Evolutionary conservation across 1,139 yeast species (phyloP).

Genomic region (Candida sanyaensis): DNA sequence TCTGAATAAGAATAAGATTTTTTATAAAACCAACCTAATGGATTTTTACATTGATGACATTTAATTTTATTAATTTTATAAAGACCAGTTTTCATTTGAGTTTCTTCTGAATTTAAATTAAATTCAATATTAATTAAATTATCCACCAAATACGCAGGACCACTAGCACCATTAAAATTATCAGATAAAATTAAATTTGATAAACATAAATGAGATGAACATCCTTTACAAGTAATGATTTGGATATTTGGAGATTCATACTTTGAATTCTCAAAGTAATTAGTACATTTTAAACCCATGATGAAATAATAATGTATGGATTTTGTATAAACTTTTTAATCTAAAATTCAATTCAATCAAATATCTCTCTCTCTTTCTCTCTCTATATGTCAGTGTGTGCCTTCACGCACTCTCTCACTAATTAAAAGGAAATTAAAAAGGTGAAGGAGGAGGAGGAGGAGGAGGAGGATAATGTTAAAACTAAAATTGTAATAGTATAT

Average conservation of each 20-base stretch:
- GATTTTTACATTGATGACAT: constrained; percentile 65
- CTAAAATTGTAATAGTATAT: no score
- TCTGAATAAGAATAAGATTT: constrained; percentile 57
- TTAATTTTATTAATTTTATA: constrained; percentile 64
- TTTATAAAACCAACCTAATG: constrained; percentile 80
- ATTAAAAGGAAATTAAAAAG: not conserved
- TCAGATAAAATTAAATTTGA: constrained; percentile 48
- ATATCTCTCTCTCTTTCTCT: no score
- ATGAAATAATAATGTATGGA: not conserved
- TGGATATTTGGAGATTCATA: constrained; percentile 38
- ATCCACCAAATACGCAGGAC: constrained; percentile 55
- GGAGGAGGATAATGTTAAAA: not conserved
- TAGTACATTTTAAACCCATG: constrained; percentile 43
- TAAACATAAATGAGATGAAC: constrained; percentile 56
- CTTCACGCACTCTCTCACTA: no score
- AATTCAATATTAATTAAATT: constrained; percentile 44
- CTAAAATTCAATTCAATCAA: no score
- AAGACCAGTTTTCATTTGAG: constrained; percentile 68
- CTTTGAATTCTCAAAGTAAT: constrained; percentile 37
- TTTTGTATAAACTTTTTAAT: no score
- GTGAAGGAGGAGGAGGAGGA: constrained; percentile 1
- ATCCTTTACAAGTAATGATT: constrained; percentile 51
- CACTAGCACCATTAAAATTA: constrained; percentile 52
- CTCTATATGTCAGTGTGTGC: no score
- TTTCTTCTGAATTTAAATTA: constrained; percentile 33